phyloP scores from a whole-genome alignment of 2,329 filamentous ascomycete genomes.

The Verticillium longisporum region DNA sequence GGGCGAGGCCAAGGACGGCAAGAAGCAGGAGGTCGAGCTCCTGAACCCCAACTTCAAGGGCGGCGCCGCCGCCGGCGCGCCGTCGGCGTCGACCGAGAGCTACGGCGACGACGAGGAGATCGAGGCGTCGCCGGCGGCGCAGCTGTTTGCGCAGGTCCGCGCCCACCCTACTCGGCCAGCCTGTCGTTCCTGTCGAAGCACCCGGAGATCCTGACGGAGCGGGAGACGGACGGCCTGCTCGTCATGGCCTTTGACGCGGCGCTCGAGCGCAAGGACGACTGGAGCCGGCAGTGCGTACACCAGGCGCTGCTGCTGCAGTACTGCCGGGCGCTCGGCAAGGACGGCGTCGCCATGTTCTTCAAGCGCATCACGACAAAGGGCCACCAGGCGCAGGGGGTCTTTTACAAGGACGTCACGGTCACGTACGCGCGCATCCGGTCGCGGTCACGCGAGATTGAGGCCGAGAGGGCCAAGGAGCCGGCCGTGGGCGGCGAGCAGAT shows the following conservation, averaged over 20 bases:
- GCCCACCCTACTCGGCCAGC: constrained; percentile 63
- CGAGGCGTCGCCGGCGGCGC: constrained; percentile 70
- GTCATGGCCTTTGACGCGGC: constrained; percentile 88
- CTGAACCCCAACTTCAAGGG: constrained; percentile 57
- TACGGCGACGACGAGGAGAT: constrained; percentile 65
- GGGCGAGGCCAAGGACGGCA: constrained; percentile 28
- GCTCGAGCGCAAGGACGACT: constrained; percentile 68
- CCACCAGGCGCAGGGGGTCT: constrained; percentile 85
- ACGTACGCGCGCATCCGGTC: constrained; percentile 79
- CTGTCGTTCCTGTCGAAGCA: constrained; percentile 73
- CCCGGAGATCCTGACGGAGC: constrained; percentile 72
- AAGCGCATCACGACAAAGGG: constrained; percentile 85
- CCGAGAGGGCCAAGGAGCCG: constrained; percentile 42
- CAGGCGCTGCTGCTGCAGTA: constrained; percentile 91
- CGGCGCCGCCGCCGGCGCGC: constrained; percentile 7
- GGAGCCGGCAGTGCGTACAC: constrained; percentile 81
- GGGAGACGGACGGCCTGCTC: constrained; percentile 83
- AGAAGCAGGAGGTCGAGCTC: constrained; percentile 53
- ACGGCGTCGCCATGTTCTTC: constrained; percentile 91
- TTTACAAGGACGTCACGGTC: constrained; percentile 84
- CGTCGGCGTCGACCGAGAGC: constrained; percentile 31
- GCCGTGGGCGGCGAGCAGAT: constrained; percentile 81
- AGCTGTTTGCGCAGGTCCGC: constrained; percentile 74
- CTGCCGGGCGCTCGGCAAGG: constrained; percentile 79
- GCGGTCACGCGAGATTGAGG: constrained; percentile 64